These are phyloP conservation scores for Lepidium didymum DNA, from an alignment of 345 rosid genomes.

Conservation along the genomic window DNA sequence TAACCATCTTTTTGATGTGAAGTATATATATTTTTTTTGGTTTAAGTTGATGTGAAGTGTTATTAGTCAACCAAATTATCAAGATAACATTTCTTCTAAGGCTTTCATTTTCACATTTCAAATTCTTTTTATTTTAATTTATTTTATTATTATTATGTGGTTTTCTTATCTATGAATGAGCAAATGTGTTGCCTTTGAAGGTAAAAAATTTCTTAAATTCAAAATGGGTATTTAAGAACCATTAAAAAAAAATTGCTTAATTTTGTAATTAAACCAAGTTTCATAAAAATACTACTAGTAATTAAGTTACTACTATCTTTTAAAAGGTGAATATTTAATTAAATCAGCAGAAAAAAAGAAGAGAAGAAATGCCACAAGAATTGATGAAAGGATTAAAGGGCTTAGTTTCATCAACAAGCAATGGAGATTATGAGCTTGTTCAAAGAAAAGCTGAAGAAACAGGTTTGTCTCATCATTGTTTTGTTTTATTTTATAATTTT, in stretches of 20 bases:
- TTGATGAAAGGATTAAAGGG: conserved; percentile 48
- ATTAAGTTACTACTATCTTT: not conserved
- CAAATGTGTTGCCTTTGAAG: not conserved
- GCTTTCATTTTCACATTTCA: not conserved
- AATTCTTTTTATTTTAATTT: not conserved
- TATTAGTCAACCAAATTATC: not conserved
- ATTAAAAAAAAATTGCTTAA: no score
- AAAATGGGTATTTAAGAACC: not conserved
- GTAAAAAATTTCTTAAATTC: not conserved
- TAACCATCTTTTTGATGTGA: not conserved
- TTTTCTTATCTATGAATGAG: not conserved
- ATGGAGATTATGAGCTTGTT: conserved; percentile 67
- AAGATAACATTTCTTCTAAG: not conserved
- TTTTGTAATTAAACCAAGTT: not conserved
- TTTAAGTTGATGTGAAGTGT: not conserved
- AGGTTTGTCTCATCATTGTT: conserved; percentile 36
- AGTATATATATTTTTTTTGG: no score
- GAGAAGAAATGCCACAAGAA: conserved; percentile 64
- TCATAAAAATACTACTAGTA: not conserved
- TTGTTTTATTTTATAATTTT: not conserved
- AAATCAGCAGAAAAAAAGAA: not conserved
- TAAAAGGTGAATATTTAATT: not conserved
- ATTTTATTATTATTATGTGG: not conserved
- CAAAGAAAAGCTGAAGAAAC: conserved; percentile 95
- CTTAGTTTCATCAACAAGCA: conserved; percentile 30